phyloP scores from a whole-genome alignment of 148 eudicot species.

The Vaccinium darrowii region DNA sequence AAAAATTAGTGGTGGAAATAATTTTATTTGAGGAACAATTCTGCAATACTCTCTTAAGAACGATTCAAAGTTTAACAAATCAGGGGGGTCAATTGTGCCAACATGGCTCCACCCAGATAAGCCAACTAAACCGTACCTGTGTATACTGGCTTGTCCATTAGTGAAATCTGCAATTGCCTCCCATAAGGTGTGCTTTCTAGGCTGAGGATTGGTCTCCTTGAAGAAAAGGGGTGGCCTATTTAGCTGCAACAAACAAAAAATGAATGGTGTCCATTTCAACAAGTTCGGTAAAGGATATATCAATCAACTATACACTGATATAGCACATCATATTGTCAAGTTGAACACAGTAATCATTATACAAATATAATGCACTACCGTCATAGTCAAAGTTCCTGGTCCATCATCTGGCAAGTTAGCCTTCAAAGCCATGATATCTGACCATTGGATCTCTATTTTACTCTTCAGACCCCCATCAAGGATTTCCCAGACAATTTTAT shows the following conservation, averaged over 20 bases:
- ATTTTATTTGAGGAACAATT: not conserved
- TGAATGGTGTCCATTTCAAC: not conserved
- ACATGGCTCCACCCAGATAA: not conserved
- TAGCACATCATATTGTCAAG: not conserved
- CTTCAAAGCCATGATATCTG: conserved; percentile 77
- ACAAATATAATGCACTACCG: conserved; percentile 42
- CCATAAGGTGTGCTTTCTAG: conserved; percentile 91
- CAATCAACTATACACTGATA: not conserved
- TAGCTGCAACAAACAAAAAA: conserved; percentile 48
- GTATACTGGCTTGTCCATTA: conserved; percentile 68
- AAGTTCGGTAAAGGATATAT: not conserved
- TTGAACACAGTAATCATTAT: not conserved
- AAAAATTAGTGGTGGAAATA: not conserved
- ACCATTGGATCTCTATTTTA: conserved; percentile 94
- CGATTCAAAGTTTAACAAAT: not conserved
- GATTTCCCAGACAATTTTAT: conserved; percentile 96
- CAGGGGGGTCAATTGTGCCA: not conserved
- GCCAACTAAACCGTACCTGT: conserved; percentile 35
- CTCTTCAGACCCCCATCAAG: conserved; percentile 87
- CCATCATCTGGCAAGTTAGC: conserved; percentile 69
- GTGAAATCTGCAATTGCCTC: conserved; percentile 83
- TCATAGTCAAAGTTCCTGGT: conserved; percentile 66
- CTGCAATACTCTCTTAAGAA: not conserved
- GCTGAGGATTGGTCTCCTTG: conserved; percentile 89
- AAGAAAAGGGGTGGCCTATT: conserved; percentile 74